Base-by-base conservation (phyloP, 768 basidiomycete genomes). In the Podaxis sp. region DNA sequence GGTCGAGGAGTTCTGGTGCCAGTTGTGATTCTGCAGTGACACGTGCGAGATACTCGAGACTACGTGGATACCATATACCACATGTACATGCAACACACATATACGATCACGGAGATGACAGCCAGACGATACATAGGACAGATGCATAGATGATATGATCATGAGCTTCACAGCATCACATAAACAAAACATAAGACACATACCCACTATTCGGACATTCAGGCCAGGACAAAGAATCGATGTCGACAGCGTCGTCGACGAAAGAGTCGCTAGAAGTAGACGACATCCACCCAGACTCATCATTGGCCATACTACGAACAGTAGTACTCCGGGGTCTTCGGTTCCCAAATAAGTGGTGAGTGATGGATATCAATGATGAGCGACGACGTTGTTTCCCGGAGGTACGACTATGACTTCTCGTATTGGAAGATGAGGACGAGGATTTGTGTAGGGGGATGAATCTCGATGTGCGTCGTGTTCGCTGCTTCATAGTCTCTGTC, bases 1-100 rank as follows among this genome's bases (percentile, higher is more conserved):
- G 77, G 55, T 84, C 82, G 3, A 78, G 70, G 62, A 70, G 33
- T 67, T 33, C 40, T 56, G 46, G 37, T 10, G 48, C 24, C 40
- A 28, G 52, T 4, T 41, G 49, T 41, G 55, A 40, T 20, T 46
- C 46, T 30, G 30, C 24, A 8, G 33, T n/a, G 28, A 46, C n/a
- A 48, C 20, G 57, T n/a, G 54, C 12, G 30, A 13, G 36, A 11
- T 36, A 46, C 37, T 56, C 62, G 5, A 62, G 52, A 22, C 46
- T 61, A 5, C 56, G 55, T 24, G 48, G 33, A 24, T 41, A 55
- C 28, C 50, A 50, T 8, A 61, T 22, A 65, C 28, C 58, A 17
- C 30, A 58, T 36, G 15, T 38, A 20, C 44, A 38, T 37, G 44
- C 20, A 28, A 30, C 8, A 17, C 17, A 24, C n/a, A 41, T 5